Conservation (phyloP, 345 rosid genomes). For the Acer negundo region DNA sequence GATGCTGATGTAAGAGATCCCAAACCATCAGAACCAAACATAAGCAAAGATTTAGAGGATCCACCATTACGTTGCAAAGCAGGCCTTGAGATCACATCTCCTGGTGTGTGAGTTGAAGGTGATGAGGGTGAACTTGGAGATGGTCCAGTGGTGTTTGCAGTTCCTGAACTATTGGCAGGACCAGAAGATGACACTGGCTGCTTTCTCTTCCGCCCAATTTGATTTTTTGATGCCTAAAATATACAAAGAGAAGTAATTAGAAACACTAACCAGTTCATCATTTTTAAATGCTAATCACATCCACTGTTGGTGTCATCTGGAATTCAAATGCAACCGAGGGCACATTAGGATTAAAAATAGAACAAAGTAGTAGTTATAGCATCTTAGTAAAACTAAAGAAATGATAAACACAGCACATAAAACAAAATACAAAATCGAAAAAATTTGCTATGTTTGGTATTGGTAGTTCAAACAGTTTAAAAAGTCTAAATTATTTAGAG, state of each 20-base stretch:
- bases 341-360: neutral
- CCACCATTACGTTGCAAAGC: slow-evolving; percentile 44
- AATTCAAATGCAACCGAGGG: neutral
- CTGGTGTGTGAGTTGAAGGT: slow-evolving; percentile 56
- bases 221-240: slow-evolving; percentile 52
- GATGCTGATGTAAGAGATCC: slow-evolving; percentile 48
- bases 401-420: neutral
- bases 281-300: neutral
- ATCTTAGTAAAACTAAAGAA: neutral
- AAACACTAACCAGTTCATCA: neutral
- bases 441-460: neutral
- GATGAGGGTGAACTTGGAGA: slow-evolving; percentile 62
- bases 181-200: slow-evolving; percentile 54
- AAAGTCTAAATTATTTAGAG: neutral
- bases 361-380: neutral
- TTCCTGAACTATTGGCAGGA: slow-evolving; percentile 58
- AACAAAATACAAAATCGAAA: neutral
- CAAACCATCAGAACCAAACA: slow-evolving; percentile 56
- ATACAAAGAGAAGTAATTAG: slow-evolving; percentile 18
- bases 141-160: slow-evolving; percentile 54
- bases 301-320: neutral
- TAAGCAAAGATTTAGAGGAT: slow-evolving; percentile 53
- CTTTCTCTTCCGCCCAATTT: slow-evolving; percentile 52
- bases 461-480: neutral
- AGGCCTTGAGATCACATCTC: slow-evolving; percentile 52